Base-by-base conservation (phyloP, 192 early-diverging fungal species). In the Backusella luteola region DNA sequence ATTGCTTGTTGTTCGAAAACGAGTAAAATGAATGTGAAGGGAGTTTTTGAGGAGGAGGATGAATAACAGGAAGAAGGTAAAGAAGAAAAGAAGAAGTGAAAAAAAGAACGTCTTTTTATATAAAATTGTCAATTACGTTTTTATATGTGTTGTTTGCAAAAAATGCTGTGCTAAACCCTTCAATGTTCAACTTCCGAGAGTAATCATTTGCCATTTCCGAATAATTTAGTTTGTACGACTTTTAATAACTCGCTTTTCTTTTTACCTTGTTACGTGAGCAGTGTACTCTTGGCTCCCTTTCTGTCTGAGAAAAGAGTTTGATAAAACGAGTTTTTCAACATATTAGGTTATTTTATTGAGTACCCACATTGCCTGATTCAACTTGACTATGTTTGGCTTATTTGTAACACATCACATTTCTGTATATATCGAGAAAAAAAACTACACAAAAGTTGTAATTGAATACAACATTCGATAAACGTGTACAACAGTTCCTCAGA, bases 171-270 rank as follows among this genome's bases (percentile, higher is more conserved):
- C 56, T 63, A 14, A 63, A 63, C 21, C 29, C 6, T 63, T 63
- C 56, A 29, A 26, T 14, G 56, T 63, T 63, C 56, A 63, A 63
- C 56, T 63, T 26, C 56, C 56, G 56, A 63, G 56, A 63, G 34
- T 26, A 41, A 41, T 69, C n/a, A 69, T 69, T 69, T 36, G 34
- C 67, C 67, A 69, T 69, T 69, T 69, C n/a, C 67, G 36, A 35
- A 69, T 34, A 69, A 69, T 69, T 69, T 69, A 69, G 34, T 69
- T 69, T 41, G 67, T 69, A n/a, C 35, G 2, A 69, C 67, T 69
- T 19, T 17, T 38, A 21, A 36, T 69, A 21, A 38, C n/a, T 69
- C n/a, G 19, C 42, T 17, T 49, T 49, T 49, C 19, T 49, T 49
- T 35, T 69, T 69, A 69, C 67, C 67, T 56, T 56, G 53, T 56